Evolutionary conservation across 169 alveolate genomes (phyloP).

Genomic region (Fabrea salina): DNA sequence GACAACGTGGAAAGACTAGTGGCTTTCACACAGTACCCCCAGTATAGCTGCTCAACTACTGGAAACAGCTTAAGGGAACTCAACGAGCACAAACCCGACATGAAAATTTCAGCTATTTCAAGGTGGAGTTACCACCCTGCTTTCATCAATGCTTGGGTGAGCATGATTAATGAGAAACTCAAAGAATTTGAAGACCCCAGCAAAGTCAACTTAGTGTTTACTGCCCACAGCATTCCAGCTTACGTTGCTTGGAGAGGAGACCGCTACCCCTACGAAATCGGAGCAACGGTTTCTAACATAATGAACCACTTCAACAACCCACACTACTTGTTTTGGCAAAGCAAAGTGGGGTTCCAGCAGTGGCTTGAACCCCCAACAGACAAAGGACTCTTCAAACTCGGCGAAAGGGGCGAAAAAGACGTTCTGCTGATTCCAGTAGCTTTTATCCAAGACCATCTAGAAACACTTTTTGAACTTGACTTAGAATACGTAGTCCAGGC

Average conservation of each 20-base stretch:
- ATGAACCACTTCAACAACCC: not conserved
- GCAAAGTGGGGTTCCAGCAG: constrained; percentile 25
- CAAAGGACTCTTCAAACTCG: not conserved
- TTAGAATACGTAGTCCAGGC: not conserved
- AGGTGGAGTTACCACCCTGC: constrained; percentile 1
- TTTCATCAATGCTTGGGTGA: constrained; percentile 1
- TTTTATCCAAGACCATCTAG: constrained; percentile 32
- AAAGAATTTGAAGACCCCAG: not conserved
- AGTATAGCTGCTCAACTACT: constrained; percentile 31
- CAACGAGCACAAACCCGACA: not conserved
- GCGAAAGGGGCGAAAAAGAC: not conserved
- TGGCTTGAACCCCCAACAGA: constrained; percentile 33
- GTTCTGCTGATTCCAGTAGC: constrained; percentile 23
- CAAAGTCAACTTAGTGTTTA: constrained; percentile 2
- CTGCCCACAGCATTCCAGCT: constrained; percentile 35
- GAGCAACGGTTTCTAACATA: not conserved
- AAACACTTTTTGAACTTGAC: constrained; percentile 24
- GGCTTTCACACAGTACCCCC: constrained; percentile 27
- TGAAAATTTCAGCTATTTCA: constrained; percentile 6
- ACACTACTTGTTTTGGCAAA: constrained; percentile 6
- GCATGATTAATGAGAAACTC: not conserved
- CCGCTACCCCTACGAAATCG: constrained; percentile 12
- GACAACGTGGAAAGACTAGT: constrained; percentile 9
- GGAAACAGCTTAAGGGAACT: constrained; percentile 24
- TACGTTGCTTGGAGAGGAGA: constrained; percentile 34